Conservation (phyloP, 208 protist genomes). For the Wallacemonas sp. region DNA sequence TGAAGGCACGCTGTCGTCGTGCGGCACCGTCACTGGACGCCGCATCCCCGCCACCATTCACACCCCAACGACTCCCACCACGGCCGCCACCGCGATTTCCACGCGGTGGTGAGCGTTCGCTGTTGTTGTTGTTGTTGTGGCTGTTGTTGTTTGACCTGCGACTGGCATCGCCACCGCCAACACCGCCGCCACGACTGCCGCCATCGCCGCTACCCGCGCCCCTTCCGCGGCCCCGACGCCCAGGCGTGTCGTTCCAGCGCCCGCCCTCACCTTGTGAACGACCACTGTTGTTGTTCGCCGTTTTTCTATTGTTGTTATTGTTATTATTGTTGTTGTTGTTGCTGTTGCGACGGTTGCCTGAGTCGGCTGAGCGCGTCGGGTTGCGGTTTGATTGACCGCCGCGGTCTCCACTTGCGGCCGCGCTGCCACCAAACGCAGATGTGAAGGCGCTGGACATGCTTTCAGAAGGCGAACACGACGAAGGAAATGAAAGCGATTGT, state of each 20-base stretch:
- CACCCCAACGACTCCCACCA: background rate
- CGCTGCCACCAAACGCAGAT: constrained; percentile 7
- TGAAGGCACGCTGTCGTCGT: constrained; percentile 13
- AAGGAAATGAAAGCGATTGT: too few species aligned
- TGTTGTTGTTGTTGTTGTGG: constrained; percentile 5
- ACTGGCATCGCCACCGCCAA: background rate
- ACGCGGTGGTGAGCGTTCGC: background rate
- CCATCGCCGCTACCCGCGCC: background rate
- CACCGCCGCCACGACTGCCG: background rate
- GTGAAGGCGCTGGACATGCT: constrained; percentile 13
- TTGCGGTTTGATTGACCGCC: too few species aligned
- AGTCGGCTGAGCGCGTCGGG: background rate
- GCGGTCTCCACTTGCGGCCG: background rate
- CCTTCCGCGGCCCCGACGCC: background rate
- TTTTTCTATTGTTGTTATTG: constrained; percentile 8
- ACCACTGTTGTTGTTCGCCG: too few species aligned
- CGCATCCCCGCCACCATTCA: too few species aligned
- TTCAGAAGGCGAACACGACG: background rate
- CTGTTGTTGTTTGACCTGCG: background rate
- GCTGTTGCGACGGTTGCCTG: background rate
- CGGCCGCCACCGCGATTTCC: background rate
- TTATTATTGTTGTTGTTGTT: constrained; percentile 13
- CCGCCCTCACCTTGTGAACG: too few species aligned
- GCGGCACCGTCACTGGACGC: background rate
- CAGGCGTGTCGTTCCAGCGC: background rate